These are phyloP conservation scores for Pseudogymnoascus destructans DNA, from an alignment of 2,329 filamentous ascomycete genomes.

Conservation along the genomic window DNA sequence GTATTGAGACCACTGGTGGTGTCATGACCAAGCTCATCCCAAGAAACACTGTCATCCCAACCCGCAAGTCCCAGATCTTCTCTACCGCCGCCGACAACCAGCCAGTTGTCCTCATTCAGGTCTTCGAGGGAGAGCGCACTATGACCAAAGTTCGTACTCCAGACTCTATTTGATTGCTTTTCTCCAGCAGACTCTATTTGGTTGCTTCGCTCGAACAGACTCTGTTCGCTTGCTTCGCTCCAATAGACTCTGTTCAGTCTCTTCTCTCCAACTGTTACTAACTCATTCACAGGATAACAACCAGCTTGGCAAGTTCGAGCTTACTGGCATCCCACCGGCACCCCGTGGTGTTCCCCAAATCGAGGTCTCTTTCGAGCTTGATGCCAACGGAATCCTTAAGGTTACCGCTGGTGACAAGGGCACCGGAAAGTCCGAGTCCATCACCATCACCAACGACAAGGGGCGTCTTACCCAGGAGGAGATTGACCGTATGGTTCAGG, in stretches of 20 bases:
- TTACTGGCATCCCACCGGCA: constrained; percentile 87
- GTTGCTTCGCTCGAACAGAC: neutral
- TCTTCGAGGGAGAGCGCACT: constrained; percentile 84
- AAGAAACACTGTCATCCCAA: constrained; percentile 88
- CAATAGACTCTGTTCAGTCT: no score
- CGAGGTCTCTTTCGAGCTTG: constrained; percentile 93
- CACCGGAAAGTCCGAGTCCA: constrained; percentile 91
- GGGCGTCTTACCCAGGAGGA: constrained; percentile 91
- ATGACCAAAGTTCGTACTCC: constrained; percentile 54
- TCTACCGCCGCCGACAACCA: constrained; percentile 95
- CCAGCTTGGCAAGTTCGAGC: constrained; percentile 93
- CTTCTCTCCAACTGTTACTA: no score
- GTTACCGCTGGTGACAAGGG: constrained; percentile 95
- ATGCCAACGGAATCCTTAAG: constrained; percentile 97
- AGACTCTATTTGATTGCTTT: neutral
- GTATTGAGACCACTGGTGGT: constrained; percentile 94
- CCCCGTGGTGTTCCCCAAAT: constrained; percentile 96
- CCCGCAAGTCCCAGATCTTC: constrained; percentile 96
- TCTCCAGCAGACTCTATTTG: neutral
- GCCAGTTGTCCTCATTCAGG: constrained; percentile 87
- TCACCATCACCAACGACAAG: constrained; percentile 99
- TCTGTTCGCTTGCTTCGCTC: no score
- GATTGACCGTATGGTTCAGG: constrained; percentile 97
- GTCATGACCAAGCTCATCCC: constrained; percentile 96
- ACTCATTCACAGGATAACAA: constrained; percentile 56